These are phyloP conservation scores for Tulasnella calospora DNA, from an alignment of 768 basidiomycete genomes.

Conservation along the genomic window DNA sequence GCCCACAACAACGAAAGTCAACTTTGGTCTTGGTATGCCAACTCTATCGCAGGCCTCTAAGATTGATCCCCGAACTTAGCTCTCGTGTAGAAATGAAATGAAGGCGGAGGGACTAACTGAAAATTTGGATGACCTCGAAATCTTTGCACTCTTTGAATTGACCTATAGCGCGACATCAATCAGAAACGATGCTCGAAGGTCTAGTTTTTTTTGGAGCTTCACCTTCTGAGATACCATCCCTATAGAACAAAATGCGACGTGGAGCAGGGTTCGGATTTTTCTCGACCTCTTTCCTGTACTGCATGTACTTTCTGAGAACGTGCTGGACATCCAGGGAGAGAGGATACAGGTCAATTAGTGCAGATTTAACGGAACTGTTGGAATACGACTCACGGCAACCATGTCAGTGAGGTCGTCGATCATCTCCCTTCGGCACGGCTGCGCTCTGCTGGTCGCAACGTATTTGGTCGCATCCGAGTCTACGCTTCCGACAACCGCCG, in stretches of 20 bases:
- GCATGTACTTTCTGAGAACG: constrained; percentile 23
- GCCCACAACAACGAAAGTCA: constrained; percentile 75
- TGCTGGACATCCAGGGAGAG: neutral
- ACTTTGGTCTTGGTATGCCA: constrained; percentile 50
- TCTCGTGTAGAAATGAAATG: neutral
- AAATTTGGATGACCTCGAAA: constrained; percentile 50
- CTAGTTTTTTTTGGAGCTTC: neutral
- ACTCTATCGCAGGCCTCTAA: constrained; percentile 60
- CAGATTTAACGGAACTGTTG: neutral
- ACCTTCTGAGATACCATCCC: constrained; percentile 29
- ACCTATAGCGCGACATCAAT: neutral
- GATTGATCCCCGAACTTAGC: constrained; percentile 45
- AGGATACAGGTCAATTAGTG: neutral
- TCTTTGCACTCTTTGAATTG: constrained; percentile 33
- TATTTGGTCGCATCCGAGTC: constrained; percentile 75
- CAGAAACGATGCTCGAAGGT: neutral
- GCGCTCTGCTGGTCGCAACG: constrained; percentile 55
- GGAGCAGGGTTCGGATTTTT: constrained; percentile 18
- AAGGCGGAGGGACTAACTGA: constrained; percentile 41
- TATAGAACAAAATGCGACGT: constrained; percentile 25
- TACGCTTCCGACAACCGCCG: constrained; percentile 75
- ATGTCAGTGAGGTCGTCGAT: constrained; percentile 38
- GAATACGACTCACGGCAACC: constrained; percentile 11
- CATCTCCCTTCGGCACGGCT: constrained; percentile 67
- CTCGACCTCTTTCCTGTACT: constrained; percentile 25